Evolutionary conservation across 164 flowering plant species (phyloP).

Genomic region (Saururus chinensis): DNA sequence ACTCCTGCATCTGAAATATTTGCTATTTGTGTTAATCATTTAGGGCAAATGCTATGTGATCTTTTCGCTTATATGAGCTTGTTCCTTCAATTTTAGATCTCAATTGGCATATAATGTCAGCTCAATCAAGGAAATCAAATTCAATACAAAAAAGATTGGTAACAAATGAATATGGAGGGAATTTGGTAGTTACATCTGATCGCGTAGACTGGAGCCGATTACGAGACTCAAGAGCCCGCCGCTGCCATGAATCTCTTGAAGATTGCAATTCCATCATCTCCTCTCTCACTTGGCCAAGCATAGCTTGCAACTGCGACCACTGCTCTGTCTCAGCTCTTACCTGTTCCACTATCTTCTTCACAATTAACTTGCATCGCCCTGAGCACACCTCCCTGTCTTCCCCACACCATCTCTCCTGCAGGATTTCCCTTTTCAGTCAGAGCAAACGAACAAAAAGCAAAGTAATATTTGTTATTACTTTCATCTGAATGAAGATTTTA

Average conservation of each 20-base stretch:
- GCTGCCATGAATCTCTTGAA: conserved; percentile 73
- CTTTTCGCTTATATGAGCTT: no score
- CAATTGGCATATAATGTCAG: not conserved
- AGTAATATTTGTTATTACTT: no score
- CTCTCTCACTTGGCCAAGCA: conserved; percentile 59
- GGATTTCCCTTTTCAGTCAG: no score
- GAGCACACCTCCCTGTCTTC: conserved; percentile 49
- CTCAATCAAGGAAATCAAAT: no score
- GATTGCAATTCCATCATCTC: conserved; percentile 81
- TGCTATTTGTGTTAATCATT: not conserved
- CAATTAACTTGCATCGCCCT: conserved; percentile 59
- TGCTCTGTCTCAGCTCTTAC: conserved; percentile 81
- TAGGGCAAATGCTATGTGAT: no score
- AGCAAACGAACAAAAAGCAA: no score
- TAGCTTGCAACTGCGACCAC: conserved; percentile 89
- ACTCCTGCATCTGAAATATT: conserved; percentile 47
- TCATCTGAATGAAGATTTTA: no score
- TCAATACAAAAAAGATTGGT: no score
- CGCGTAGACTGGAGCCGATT: conserved; percentile 31
- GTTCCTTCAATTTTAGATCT: not conserved
- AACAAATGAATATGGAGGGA: not conserved
- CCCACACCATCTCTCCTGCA: conserved; percentile 15
- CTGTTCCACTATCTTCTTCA: conserved; percentile 62
- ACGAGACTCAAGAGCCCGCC: conserved; percentile 48
- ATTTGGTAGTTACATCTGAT: conserved; percentile 28